Percentiles rank a stretch among this genome's conserved stretches.
Conservation (phyloP, 2,329 filamentous ascomycete genomes). For the Apiospora arundinis region DNA sequence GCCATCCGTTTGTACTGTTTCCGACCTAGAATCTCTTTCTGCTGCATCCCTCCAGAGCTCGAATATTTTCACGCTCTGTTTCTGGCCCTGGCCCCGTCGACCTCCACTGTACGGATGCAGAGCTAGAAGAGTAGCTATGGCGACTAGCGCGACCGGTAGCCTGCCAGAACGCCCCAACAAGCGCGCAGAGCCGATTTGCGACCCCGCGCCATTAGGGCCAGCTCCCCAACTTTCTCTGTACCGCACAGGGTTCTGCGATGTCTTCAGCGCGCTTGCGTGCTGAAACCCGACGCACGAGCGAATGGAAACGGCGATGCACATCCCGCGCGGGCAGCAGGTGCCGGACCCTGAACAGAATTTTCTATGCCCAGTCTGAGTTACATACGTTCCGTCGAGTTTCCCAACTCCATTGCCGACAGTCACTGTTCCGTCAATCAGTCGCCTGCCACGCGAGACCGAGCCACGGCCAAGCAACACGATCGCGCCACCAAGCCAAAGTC, state of each 20-base stretch:
- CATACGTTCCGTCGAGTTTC: neutral
- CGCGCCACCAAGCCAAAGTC: too few species aligned
- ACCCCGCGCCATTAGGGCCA: conserved; percentile 1
- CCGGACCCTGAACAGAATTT: conserved; percentile 1
- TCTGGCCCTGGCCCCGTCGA: too few species aligned
- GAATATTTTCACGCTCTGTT: too few species aligned
- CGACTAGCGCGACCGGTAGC: too few species aligned
- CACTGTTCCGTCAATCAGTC: too few species aligned
- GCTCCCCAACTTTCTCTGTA: neutral
- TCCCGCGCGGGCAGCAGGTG: neutral
- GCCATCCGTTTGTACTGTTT: neutral
- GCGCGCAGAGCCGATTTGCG: neutral
- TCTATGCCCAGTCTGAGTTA: neutral
- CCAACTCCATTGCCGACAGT: neutral
- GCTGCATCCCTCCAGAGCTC: too few species aligned
- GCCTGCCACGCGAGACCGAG: too few species aligned
- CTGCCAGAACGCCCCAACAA: conserved; percentile 1
- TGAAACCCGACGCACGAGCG: conserved; percentile 16
- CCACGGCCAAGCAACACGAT: too few species aligned
- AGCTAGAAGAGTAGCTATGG: too few species aligned
- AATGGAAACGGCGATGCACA: conserved; percentile 10
- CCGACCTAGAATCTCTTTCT: too few species aligned
- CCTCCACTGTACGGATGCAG: too few species aligned
- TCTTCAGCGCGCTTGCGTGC: neutral
- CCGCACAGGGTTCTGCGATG: neutral